These are phyloP conservation scores for Eragrostis nindensis DNA, from an alignment of 176 grass and related monocot species.

Conservation along the genomic window DNA sequence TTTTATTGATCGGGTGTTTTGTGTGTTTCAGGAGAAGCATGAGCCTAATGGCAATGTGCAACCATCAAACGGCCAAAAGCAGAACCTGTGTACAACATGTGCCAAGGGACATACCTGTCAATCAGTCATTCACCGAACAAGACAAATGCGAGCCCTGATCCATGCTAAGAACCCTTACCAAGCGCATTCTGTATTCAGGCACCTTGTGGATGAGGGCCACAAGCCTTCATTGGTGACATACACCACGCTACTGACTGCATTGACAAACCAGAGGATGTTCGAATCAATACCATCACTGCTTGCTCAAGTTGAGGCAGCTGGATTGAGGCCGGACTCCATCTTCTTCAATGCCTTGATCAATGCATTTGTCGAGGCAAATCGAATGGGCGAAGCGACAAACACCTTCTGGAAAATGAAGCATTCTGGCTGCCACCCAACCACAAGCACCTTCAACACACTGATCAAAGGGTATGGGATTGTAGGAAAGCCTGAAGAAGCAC, in stretches of 20 bases:
- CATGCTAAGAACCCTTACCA: slow-evolving; percentile 66
- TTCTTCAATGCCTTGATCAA: slow-evolving; percentile 95
- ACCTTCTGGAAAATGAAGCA: slow-evolving; percentile 86
- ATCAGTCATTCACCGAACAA: slow-evolving; percentile 58
- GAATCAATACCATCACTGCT: slow-evolving; percentile 71
- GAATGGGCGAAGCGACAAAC: slow-evolving; percentile 79
- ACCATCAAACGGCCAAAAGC: slow-evolving; percentile 17
- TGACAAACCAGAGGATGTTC: slow-evolving; percentile 74
- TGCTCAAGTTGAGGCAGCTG: slow-evolving; percentile 63
- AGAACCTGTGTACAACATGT: slow-evolving; percentile 56
- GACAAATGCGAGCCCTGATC: slow-evolving; percentile 73
- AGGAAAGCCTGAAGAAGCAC: slow-evolving; percentile 69
- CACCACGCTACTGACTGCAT: slow-evolving; percentile 65
- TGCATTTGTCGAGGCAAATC: slow-evolving; percentile 74
- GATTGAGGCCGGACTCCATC: slow-evolving; percentile 80
- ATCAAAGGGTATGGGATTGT: slow-evolving; percentile 91
- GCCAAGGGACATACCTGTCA: slow-evolving; percentile 65
- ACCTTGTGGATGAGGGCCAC: slow-evolving; percentile 72
- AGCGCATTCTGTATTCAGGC: slow-evolving; percentile 55
- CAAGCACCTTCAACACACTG: slow-evolving; percentile 93
- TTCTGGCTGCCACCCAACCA: slow-evolving; percentile 63
- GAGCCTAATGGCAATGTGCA: slow-evolving; percentile 15
- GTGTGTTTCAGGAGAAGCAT: slow-evolving; percentile 46
- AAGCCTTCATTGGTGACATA: slow-evolving; percentile 83
- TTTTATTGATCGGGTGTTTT: too few species aligned